Conservation (phyloP, 805 yeast genomes). For the Lipomyces oligophaga region DNA sequence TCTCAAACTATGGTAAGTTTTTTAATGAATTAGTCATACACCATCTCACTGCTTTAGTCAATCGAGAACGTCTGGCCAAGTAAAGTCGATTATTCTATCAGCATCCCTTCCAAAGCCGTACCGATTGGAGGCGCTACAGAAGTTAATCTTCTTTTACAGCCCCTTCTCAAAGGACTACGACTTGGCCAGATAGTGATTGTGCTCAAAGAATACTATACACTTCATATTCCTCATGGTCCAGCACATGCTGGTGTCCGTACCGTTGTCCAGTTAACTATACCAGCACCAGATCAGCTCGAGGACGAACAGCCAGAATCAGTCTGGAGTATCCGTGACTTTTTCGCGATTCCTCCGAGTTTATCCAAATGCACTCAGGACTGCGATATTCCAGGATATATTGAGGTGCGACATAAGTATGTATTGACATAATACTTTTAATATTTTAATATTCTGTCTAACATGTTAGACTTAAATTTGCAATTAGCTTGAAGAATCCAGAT, state of each 20-base stretch:
- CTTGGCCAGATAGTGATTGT: slow-evolving; percentile 70
- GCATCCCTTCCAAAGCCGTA: slow-evolving; percentile 80
- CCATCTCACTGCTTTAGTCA: slow-evolving; percentile 39
- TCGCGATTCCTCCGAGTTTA: slow-evolving; percentile 69
- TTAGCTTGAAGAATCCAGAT: slow-evolving; percentile 78
- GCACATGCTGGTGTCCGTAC: slow-evolving; percentile 63
- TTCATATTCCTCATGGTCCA: slow-evolving; percentile 34
- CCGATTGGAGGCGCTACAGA: slow-evolving; percentile 82
- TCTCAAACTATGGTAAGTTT: slow-evolving; percentile 64
- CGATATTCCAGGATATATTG: slow-evolving; percentile 60
- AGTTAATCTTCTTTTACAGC: slow-evolving; percentile 66
- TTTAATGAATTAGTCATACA: not conserved
- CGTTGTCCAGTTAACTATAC: slow-evolving; percentile 50
- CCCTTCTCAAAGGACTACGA: slow-evolving; percentile 73
- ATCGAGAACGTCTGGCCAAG: slow-evolving; percentile 95
- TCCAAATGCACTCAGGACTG: slow-evolving; percentile 84
- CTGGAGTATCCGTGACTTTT: slow-evolving; percentile 67
- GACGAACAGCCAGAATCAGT: slow-evolving; percentile 45
- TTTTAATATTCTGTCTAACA: too few species aligned
- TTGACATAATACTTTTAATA: too few species aligned
- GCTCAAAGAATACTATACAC: slow-evolving; percentile 61
- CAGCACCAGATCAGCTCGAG: slow-evolving; percentile 40
- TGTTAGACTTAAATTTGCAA: slow-evolving; percentile 60
- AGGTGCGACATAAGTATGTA: slow-evolving; percentile 71
- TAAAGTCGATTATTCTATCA: slow-evolving; percentile 84